Base-by-base conservation (phyloP, 352 stramenopile genomes). In the Pythium myriotylum region DNA sequence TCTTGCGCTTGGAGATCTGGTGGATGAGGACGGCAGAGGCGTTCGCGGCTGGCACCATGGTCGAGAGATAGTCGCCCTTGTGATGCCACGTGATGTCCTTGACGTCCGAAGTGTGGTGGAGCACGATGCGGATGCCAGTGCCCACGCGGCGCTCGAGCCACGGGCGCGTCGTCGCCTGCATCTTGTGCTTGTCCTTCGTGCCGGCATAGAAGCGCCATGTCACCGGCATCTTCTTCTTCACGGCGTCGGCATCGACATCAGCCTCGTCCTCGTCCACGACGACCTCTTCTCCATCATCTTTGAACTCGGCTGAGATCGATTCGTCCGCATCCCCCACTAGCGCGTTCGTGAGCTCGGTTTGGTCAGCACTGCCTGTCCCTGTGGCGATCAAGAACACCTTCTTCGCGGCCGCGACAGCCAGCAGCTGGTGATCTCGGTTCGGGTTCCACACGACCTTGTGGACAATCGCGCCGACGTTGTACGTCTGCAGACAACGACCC, bases 11-110 rank as follows among this genome's bases (percentile, higher is more conserved):
- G 52, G 90, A 98, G n/a, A 99, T 74, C 72, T 99, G 97, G 72
- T 99, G 98, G 67, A 99, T 98, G 40, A 99, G 77, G 58, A 99
- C 97, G 5, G 96, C 83, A 19, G 91, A 86, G 3, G 95, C 77
- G 16, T 86, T 84, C 13, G 92, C 94, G 27, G 89, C 88, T 1
- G 95, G 96, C 40, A 83, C 87, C 37, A 99, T 88, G 1, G 94
- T 98, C 27, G 96, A 90, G 51, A 99, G 88, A 77, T 99, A 99
- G 73, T 99, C 97, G 17, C 98, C 98, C 85, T 99, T 99, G 65
- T 89, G 72, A 72, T 99, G 98, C 98, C 98, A 99, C 45, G 86
- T 73, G 14, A 99, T 81, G 52, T 94, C 91, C 56, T 94, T 92
- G 41, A 99, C 90, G 48, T 98, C 85, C 17, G 74, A 86, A 49